Percentiles rank a stretch among this genome's conserved stretches.
Evolutionary conservation across 2,329 filamentous ascomycete species (phyloP).

Genomic region (Orbilia brochopaga): DNA sequence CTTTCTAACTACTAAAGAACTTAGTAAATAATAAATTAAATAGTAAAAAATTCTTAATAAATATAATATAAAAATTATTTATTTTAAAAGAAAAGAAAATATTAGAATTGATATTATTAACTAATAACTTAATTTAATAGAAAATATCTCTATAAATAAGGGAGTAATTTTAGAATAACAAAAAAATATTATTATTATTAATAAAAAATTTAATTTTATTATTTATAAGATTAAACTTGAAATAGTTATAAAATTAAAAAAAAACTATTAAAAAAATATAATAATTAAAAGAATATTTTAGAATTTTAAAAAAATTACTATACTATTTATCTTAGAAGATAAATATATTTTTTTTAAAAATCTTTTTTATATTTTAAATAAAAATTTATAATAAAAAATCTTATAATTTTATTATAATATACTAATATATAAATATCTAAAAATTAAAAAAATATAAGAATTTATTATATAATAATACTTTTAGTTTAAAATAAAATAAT

Average conservation of each 20-base stretch:
- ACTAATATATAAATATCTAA: background rate
- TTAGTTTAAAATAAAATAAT: background rate
- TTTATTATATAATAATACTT: background rate
- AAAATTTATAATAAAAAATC: background rate
- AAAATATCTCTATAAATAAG: background rate
- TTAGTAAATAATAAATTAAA: constrained; percentile 2
- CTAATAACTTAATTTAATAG: constrained; percentile 3
- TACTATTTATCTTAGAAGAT: background rate
- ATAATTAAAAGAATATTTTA: background rate
- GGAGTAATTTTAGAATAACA: background rate
- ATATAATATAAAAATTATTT: constrained; percentile 3
- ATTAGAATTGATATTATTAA: constrained; percentile 4
- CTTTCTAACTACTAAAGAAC: constrained; percentile 10
- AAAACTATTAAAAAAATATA: background rate
- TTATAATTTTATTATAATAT: background rate
- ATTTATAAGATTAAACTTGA: constrained; percentile 3
- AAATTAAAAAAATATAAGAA: constrained; percentile 1
- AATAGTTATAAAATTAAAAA: background rate
- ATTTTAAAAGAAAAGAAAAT: constrained; percentile 9
- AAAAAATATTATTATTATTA: constrained; percentile 5
- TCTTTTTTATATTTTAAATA: background rate
- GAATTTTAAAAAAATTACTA: background rate
- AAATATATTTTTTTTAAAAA: background rate
- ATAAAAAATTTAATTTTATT: background rate
- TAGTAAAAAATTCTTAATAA: constrained; percentile 2